Evolutionary conservation across 176 grass and related monocot genomes (phyloP).

Genomic region (Triticum turgidum): DNA sequence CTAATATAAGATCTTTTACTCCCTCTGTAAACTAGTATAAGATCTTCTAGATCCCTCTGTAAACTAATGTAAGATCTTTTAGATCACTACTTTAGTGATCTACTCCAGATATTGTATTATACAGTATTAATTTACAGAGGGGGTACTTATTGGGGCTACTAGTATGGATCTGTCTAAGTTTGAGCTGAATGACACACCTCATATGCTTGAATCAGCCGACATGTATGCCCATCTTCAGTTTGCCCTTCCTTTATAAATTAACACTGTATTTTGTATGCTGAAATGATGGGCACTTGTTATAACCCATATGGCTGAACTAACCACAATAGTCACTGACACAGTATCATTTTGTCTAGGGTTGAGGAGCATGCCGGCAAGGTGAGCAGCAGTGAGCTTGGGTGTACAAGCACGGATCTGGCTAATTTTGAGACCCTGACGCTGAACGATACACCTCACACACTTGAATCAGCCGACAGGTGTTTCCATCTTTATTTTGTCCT

Average conservation of each 20-base stretch:
- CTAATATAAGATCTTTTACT: too few relatives aligned
- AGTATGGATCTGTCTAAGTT: neutral
- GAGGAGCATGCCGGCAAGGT: neutral
- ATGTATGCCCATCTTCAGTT: neutral
- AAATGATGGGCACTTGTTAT: too few relatives aligned
- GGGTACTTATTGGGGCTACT: neutral
- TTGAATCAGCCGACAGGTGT: neutral
- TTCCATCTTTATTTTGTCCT: neutral
- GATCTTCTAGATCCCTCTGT: too few relatives aligned
- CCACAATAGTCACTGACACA: neutral
- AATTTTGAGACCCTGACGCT: neutral
- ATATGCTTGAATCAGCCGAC: neutral
- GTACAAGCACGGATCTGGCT: neutral
- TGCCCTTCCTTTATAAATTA: neutral
- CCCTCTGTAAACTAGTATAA: too few relatives aligned
- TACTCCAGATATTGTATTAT: too few relatives aligned
- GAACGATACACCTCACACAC: neutral
- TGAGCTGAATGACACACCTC: neutral
- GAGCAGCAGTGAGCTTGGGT: neutral
- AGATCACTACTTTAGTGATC: too few relatives aligned
- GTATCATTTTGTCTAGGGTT: neutral
- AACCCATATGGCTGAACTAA: too few relatives aligned
- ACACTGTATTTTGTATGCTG: too few relatives aligned
- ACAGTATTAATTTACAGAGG: too few relatives aligned
- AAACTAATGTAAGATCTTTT: too few relatives aligned